Evolutionary conservation across 768 basidiomycete genomes (phyloP), one percentile per base, ranked within the genome.

Genomic region (Psilocybe tampanensis): DNA sequence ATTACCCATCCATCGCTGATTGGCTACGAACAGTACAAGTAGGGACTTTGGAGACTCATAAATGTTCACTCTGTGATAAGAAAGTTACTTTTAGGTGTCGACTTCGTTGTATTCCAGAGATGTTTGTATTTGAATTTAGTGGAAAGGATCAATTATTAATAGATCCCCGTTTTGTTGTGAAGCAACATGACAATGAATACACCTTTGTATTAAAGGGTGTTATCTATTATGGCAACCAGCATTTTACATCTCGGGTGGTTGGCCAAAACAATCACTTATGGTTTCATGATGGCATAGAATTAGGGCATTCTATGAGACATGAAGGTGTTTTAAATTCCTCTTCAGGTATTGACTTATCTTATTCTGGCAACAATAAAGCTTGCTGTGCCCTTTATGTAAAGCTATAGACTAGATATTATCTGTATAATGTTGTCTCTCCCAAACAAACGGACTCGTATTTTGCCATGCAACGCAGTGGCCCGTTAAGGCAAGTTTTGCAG

Each of bases 271-370:
- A 45, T 5, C 43, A 44, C n/a, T 21, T 56, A 9, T 56, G 55
- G 55, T 56, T 33, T 22, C 21, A 56, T 45, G 49, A 56, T 56
- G 55, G 55, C 12, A 50, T 56, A 33, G n/a, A 17, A 6, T 36
- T 18, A 21, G 48, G 42, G 5, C 7, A 32, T 11, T 21, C 3
- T 1, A 22, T 39, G 24, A 29, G 6, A 11, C 47, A 39, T 42
- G 44, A 47, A 18, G 54, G 54, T 11, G 3, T 24, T 29, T 9
- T 29, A 5, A 29, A 29, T 9, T 29, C 29, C 4, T 5, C 4
- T 9, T 29, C 29, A 29, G 9, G 9, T 29, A 29, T 29, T 5
- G 29, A 29, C 9, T 29, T 29, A 29, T 29, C 9, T 29, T 9
- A 29, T 29, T 9, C 4, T 29, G 5, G 9, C 9, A 29, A 29